Evolutionary conservation across 768 basidiomycete species (phyloP).

Genomic region (Suillus cothurnatus): DNA sequence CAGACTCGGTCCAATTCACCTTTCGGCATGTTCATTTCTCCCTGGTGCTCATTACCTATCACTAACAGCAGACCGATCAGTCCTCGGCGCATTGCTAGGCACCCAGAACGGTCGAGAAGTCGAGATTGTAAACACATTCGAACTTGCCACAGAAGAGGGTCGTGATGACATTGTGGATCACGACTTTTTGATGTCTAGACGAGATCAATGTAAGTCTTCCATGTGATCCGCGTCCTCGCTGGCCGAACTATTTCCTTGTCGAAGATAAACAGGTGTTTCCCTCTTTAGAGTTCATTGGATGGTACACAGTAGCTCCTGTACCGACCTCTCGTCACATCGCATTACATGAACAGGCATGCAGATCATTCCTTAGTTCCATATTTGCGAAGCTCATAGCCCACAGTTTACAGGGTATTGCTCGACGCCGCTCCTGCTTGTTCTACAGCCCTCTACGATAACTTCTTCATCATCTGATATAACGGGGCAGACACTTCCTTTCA

Average conservation of each 20-base stretch:
- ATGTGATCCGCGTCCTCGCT: background rate
- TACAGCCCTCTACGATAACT: constrained; percentile 55
- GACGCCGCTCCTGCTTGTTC: constrained; percentile 84
- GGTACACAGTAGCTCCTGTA: constrained; percentile 87
- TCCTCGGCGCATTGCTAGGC: constrained; percentile 91
- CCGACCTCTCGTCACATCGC: constrained; percentile 77
- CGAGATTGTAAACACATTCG: constrained; percentile 97
- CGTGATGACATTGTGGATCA: constrained; percentile 70
- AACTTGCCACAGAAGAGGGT: constrained; percentile 66
- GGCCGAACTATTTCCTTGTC: constrained; percentile 12
- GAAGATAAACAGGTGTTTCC: constrained; percentile 98
- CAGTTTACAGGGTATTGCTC: constrained; percentile 88
- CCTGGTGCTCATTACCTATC: constrained; percentile 1
- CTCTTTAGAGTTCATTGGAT: constrained; percentile 94
- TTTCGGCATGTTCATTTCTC: constrained; percentile 52
- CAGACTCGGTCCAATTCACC: constrained; percentile 63
- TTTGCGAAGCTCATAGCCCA: constrained; percentile 9
- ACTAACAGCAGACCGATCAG: constrained; percentile 41
- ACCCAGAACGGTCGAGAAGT: constrained; percentile 94
- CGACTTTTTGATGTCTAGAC: constrained; percentile 77
- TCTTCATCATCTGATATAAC: constrained; percentile 53
- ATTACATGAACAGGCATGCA: constrained; percentile 79
- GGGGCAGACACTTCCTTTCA: constrained; percentile 81
- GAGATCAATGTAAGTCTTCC: constrained; percentile 77
- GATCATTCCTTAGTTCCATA: background rate